Evolutionary conservation across 2,329 filamentous ascomycete genomes (phyloP).

Genomic region (Ophiostoma ips): DNA sequence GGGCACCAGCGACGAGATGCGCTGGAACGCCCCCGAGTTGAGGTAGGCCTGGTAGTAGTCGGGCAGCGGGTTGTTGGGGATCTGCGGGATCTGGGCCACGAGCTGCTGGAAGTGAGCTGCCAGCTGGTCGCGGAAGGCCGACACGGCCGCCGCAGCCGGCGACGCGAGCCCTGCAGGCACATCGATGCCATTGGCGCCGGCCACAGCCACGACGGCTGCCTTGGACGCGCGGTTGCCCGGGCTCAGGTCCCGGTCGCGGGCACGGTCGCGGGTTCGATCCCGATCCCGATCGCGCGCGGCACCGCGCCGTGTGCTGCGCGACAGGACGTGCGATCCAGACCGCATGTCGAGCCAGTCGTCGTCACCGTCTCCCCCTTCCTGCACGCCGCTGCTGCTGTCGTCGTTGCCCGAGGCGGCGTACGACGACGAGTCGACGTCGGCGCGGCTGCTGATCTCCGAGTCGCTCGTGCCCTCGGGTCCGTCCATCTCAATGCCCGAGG

Average conservation of each 20-base stretch:
- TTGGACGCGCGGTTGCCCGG: slow-evolving; percentile 9
- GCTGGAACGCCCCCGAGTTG: slow-evolving; percentile 47
- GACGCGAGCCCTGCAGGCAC: slow-evolving; percentile 31
- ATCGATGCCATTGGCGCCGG: slow-evolving; percentile 15
- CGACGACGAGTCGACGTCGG: slow-evolving; percentile 11
- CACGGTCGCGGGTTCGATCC: too few relatives aligned
- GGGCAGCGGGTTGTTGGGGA: slow-evolving; percentile 29
- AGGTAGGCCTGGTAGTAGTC: slow-evolving; percentile 58
- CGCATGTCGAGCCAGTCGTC: slow-evolving; percentile 26
- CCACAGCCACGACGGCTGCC: background rate
- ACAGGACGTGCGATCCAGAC: slow-evolving; percentile 9
- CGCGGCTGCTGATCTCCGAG: slow-evolving; percentile 6
- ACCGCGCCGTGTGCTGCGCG: slow-evolving; percentile 11
- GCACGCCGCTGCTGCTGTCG: slow-evolving; percentile 9
- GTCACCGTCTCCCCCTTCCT: slow-evolving; percentile 25
- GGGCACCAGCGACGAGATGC: slow-evolving; percentile 61
- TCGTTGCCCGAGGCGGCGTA: slow-evolving; percentile 9
- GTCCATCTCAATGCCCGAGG: background rate
- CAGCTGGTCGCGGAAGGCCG: slow-evolving; percentile 55
- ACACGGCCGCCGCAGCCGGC: slow-evolving; percentile 47
- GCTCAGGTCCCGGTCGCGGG: slow-evolving; percentile 13
- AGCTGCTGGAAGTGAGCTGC: slow-evolving; percentile 40
- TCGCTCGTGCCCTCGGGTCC: background rate
- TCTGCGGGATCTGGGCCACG: slow-evolving; percentile 30
- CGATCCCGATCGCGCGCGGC: too few relatives aligned